phyloP scores from a whole-genome alignment of 2,329 filamentous ascomycete genomes.

The Harringtonia lauricola region DNA sequence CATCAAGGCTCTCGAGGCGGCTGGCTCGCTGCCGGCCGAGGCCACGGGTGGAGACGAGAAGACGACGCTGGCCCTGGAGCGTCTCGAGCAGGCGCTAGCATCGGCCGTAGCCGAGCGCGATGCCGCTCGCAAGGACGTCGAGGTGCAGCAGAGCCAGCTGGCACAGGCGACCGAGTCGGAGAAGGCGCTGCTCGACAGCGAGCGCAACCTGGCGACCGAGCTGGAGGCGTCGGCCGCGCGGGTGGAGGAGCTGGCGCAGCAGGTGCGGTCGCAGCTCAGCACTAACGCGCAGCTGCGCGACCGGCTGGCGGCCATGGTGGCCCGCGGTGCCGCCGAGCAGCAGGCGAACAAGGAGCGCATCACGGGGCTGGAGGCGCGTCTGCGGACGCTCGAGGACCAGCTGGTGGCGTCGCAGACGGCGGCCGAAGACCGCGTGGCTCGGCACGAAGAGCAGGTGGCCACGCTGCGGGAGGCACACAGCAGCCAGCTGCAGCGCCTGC shows the following conservation, averaged over 20 bases:
- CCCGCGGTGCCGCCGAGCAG: conserved; percentile 75
- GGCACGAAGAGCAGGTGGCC: conserved; percentile 77
- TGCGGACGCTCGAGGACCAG: conserved; percentile 74
- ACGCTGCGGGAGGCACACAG: conserved; percentile 67
- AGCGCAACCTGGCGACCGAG: conserved; percentile 56
- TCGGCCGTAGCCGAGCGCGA: conserved; percentile 63
- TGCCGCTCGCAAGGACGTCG: conserved; percentile 54
- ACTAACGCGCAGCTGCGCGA: conserved; percentile 64
- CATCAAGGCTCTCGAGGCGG: conserved; percentile 52
- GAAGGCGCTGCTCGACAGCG: conserved; percentile 43
- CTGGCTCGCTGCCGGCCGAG: conserved; percentile 8
- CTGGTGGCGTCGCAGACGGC: conserved; percentile 73
- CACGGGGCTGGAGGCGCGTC: conserved; percentile 67
- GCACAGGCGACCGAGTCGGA: conserved; percentile 46
- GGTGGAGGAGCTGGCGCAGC: conserved; percentile 61
- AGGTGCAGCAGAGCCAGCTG: conserved; percentile 50
- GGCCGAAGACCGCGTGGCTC: conserved; percentile 72
- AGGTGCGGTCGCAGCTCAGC: conserved; percentile 72
- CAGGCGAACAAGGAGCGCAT: conserved; percentile 72
- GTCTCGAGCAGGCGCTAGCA: conserved; percentile 58
- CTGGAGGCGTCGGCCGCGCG: conserved; percentile 63
- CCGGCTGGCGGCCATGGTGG: conserved; percentile 68
- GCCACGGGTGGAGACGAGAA: conserved; percentile 35
- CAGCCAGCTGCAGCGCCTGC: conserved; percentile 64
- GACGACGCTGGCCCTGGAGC: conserved; percentile 49